Evolutionary conservation across 495 filamentous ascomycete genomes (phyloP), one percentile per base, ranked within the genome.

Genomic region (Pyronema domesticum): DNA sequence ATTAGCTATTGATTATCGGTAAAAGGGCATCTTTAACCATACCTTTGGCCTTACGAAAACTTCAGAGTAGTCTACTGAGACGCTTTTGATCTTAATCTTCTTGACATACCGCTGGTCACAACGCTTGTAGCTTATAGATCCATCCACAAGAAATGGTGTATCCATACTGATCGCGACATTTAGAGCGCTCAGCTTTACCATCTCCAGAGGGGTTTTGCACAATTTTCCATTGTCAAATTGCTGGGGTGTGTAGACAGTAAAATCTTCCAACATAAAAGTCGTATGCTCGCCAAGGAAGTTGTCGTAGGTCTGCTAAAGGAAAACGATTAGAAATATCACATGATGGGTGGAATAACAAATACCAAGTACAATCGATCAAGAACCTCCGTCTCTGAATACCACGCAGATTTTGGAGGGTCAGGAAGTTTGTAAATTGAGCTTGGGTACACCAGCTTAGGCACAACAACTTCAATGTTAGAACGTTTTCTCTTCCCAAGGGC

Each of bases 1-100:
- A 76, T 67, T 86, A 86, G 53, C 79, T 79, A 17, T 80, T 83
- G 35, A 86, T 74, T 2, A 2, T 30, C 5, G 5, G 23, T 30
- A 5, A 30, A 30, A 30, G 23, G 23, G 5, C 0, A 81, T 78
- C 69, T 37, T 57, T 64, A 43, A 30, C 23, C 23, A 30, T 69
- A 58, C 74, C 82, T n/a, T 67, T 64, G 2, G 46, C 53, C 10
- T 67, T 55, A 1, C 74, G 33, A 67, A 44, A 30, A 5, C 23
- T 7, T 86, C 60, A 0, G 85, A 77, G 48, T 85, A 76, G 39
- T 40, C 42, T 6, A 49, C 33, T 30, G 13, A 15, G 14, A 56
- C 15, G n/a, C n/a, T 15, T 14, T 54, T 4, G 2, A 45, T 17
- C 52, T 37, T 36, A 19, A 54, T 46, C 6, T 30, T 17, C 6